Percentiles rank a stretch among this genome's conserved stretches.
phyloP scores from a whole-genome alignment of 2,329 filamentous ascomycete genomes.

The Graphilbum fragrans region DNA sequence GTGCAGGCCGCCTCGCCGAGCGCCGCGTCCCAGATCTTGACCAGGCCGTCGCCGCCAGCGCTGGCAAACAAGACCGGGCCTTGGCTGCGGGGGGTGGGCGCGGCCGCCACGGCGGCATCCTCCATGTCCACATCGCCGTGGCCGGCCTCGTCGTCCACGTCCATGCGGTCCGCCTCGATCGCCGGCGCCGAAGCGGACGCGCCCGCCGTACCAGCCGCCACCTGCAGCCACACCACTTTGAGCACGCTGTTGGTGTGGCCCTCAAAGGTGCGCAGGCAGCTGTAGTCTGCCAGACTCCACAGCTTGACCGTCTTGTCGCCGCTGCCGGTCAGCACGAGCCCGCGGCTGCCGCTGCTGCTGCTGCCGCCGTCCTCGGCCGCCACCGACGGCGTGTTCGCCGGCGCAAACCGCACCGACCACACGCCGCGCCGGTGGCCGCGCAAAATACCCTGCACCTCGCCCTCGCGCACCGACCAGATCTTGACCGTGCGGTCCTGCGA shows the following conservation, averaged over 20 bases:
- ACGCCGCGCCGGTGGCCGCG: slow-evolving; percentile 89
- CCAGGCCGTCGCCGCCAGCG: slow-evolving; percentile 84
- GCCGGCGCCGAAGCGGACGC: not conserved
- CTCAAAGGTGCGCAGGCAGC: slow-evolving; percentile 85
- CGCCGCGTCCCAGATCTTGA: slow-evolving; percentile 91
- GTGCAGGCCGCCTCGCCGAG: slow-evolving; percentile 78
- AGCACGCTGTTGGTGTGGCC: slow-evolving; percentile 92
- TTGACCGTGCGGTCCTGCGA: slow-evolving; percentile 96
- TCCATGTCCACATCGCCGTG: slow-evolving; percentile 24
- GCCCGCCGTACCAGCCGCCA: slow-evolving; percentile 19
- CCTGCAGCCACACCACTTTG: slow-evolving; percentile 77
- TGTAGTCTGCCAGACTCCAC: slow-evolving; percentile 88
- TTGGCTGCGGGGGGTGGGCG: not conserved
- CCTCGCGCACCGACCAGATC: slow-evolving; percentile 85
- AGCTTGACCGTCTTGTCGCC: slow-evolving; percentile 94
- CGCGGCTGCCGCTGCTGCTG: slow-evolving; percentile 53
- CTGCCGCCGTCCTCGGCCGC: slow-evolving; percentile 37
- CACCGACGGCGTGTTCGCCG: slow-evolving; percentile 60
- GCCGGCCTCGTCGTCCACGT: slow-evolving; percentile 22
- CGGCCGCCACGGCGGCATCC: not conserved
- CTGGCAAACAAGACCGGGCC: slow-evolving; percentile 57
- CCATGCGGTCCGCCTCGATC: slow-evolving; percentile 28
- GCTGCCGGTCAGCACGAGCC: slow-evolving; percentile 77
- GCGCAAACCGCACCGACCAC: slow-evolving; percentile 89
- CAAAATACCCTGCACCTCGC: slow-evolving; percentile 82